Conservation (phyloP, 2,329 filamentous ascomycete species). For the Fusarium burgessii region DNA sequence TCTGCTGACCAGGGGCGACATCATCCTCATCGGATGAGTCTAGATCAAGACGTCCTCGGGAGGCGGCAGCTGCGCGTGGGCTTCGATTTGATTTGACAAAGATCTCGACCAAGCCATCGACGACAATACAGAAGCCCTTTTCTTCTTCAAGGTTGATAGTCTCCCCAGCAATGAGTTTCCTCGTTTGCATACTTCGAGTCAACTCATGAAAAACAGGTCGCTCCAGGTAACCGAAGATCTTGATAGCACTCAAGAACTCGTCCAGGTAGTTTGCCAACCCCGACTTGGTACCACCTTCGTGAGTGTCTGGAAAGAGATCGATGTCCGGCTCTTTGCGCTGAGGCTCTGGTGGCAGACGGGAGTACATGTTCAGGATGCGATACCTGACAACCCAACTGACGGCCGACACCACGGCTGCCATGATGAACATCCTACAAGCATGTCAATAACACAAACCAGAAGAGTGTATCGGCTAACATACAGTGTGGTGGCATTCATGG, state of each 20-base stretch:
- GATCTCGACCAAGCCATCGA: constrained; percentile 95
- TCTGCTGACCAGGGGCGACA: constrained; percentile 75
- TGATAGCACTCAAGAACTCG: constrained; percentile 98
- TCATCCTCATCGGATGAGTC: constrained; percentile 76
- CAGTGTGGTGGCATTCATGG: constrained; percentile 98
- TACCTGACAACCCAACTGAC: constrained; percentile 95
- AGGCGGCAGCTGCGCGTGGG: constrained; percentile 51
- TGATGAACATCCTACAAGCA: constrained; percentile 74
- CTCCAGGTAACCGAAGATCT: constrained; percentile 97
- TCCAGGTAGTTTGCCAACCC: constrained; percentile 96
- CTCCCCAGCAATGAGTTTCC: constrained; percentile 95
- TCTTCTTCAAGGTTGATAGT: constrained; percentile 96
- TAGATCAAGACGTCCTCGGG: constrained; percentile 42
- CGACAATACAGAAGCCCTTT: constrained; percentile 96
- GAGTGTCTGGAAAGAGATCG: constrained; percentile 92
- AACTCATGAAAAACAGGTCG: constrained; percentile 97
- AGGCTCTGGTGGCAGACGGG: constrained; percentile 90
- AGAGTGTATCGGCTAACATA: constrained; percentile 58
- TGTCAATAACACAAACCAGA: constrained; percentile 24
- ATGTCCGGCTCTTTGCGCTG: constrained; percentile 96
- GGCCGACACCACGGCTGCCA: constrained; percentile 81
- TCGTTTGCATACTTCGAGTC: constrained; percentile 97
- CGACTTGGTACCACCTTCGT: constrained; percentile 89
- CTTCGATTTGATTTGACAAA: constrained; percentile 90
- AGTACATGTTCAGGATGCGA: constrained; percentile 96